Base-by-base conservation (phyloP, 176 grass and related monocot species). In the Luzula sylvatica region DNA sequence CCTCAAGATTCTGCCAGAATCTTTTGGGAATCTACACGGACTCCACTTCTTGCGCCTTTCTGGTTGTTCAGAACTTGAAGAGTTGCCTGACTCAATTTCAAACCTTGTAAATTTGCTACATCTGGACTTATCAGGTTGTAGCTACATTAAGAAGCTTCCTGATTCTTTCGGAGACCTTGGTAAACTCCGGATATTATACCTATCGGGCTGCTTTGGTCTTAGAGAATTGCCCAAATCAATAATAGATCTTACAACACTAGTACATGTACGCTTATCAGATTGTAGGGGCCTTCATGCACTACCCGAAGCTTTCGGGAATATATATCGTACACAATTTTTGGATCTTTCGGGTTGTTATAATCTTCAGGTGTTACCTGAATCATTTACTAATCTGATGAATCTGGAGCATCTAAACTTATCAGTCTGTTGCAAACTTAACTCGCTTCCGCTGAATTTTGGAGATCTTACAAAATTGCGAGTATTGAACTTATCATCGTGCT, bases 161-260 rank as follows among this genome's bases (percentile, higher is more conserved):
- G 20, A 26, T 13, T 56, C 52, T 2, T 8, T 56, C 27, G 11
- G 50, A 14, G 46, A 58, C 41, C 23, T 82, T 30, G 19, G 14
- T 3, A 54, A 61, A 8, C 28, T 82, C 22, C 58, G 75, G 7
- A 23, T 47, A 52, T 32, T 82, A 38, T 46, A 57, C 23, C 8
- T 82, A 39, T 69, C 65, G n/a, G 73, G 69, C 65, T 71, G 65
- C 23, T 56, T 56, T 60, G 26, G 66, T 25, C 61, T 84, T 20
- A 59, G 27, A 15, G 53, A 64, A 52, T 50, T 84, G 14, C 69
- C 81, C 48, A 69, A 65, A 25, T 56, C 71, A 18, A 15, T 74
- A 25, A 8, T 5, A 22, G 65, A 57, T 16, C 48, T 26, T 55
- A n/a, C 0, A n/a, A 56, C n/a, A 5, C 29, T 56, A 28, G 7